These are phyloP conservation scores for Phytophthora hybrid DNA, from an alignment of 352 stramenopile genomes.

Conservation along the genomic window DNA sequence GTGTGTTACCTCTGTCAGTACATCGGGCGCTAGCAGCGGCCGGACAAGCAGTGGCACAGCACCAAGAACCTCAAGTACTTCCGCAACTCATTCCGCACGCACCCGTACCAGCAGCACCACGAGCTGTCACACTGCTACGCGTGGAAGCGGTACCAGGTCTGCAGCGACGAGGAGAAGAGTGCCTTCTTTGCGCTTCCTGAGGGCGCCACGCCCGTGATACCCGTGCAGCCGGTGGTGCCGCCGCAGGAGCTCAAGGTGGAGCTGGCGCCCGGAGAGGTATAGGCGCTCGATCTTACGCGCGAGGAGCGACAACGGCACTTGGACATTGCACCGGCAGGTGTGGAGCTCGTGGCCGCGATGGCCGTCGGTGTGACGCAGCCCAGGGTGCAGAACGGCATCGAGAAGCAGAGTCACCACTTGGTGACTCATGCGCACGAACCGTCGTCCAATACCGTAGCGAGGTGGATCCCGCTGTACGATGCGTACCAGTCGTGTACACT, in stretches of 20 bases:
- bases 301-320: conserved; percentile 38
- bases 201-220: conserved; percentile 3
- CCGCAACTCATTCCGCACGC: conserved; percentile 66
- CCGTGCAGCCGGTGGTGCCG: neutral
- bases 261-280: conserved; percentile 37
- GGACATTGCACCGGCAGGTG: conserved; percentile 34
- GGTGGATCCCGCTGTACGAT: conserved; percentile 32
- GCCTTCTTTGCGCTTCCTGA: conserved; percentile 53
- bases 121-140: conserved; percentile 56
- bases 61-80: conserved; percentile 80
- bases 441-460: conserved; percentile 15
- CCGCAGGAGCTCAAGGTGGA: conserved; percentile 26
- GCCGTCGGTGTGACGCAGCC: conserved; percentile 30
- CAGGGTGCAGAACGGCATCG: conserved; percentile 27
- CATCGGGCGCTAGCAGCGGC: conserved; percentile 66
- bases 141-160: conserved; percentile 58
- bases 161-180: conserved; percentile 51
- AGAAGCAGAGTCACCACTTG: conserved; percentile 35
- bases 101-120: conserved; percentile 81
- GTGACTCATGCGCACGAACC: conserved; percentile 30
- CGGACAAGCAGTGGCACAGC: conserved; percentile 58
- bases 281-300: conserved; percentile 28
- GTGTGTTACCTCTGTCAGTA: conserved; percentile 75
- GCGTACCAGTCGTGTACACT: conserved; percentile 38
- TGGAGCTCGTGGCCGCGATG: conserved; percentile 42